Conservation (phyloP, 2,329 filamentous ascomycete species). For the Exophiala bonariae region DNA sequence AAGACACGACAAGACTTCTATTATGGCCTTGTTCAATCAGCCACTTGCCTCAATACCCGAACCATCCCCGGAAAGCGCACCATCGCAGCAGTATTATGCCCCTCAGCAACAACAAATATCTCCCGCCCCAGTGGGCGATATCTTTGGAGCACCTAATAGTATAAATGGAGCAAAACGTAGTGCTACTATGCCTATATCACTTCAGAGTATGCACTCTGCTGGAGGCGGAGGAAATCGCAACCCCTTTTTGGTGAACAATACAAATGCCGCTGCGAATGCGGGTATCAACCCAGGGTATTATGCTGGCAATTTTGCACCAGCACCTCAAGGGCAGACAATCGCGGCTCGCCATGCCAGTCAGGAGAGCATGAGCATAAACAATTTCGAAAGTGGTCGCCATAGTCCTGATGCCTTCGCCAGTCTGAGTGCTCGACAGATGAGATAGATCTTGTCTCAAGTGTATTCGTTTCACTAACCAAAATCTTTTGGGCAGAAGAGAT, state of each 20-base stretch:
- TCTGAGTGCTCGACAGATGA: conserved; percentile 47
- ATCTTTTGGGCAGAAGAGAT: conserved; percentile 5
- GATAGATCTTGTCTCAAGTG: conserved; percentile 13
- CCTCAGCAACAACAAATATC: conserved; percentile 19
- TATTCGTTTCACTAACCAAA: background rate
- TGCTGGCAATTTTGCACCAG: conserved; percentile 2
- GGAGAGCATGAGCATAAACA: conserved; percentile 49
- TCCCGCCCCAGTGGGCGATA: conserved; percentile 24
- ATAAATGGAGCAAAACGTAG: conserved; percentile 33
- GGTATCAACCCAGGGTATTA: conserved; percentile 2
- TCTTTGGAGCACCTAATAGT: conserved; percentile 17
- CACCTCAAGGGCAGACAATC: conserved; percentile 12
- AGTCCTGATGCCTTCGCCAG: conserved; percentile 53
- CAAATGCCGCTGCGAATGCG: conserved; percentile 3
- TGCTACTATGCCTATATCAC: conserved; percentile 33
- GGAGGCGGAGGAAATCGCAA: conserved; percentile 33
- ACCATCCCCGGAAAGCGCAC: conserved; percentile 27
- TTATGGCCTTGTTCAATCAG: conserved; percentile 48
- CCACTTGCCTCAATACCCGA: conserved; percentile 33
- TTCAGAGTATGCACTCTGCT: conserved; percentile 25
- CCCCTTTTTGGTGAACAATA: conserved; percentile 32
- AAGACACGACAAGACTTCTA: conserved; percentile 47
- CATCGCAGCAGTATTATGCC: conserved; percentile 9
- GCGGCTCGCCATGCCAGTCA: conserved; percentile 38
- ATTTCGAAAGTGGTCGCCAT: conserved; percentile 47